Evolutionary conservation across 1,139 yeast species (phyloP).

Genomic region (Wickerhamiella pararugosa): DNA sequence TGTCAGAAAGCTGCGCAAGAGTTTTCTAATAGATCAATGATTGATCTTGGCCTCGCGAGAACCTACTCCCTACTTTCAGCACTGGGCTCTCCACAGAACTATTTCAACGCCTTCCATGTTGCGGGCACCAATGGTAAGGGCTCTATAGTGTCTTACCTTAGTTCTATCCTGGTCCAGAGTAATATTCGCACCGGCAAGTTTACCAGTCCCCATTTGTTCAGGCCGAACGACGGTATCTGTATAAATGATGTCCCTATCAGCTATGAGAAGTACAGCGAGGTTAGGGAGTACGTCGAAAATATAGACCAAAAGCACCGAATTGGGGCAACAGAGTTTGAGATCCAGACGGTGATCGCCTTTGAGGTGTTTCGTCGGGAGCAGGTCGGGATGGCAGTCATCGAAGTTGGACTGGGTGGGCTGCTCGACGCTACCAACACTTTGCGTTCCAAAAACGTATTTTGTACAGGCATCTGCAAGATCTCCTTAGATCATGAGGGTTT

Average conservation of each 20-base stretch:
- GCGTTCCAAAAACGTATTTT: constrained; percentile 24
- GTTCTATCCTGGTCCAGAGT: constrained; percentile 42
- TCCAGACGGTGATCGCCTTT: constrained; percentile 71
- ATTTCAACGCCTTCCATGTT: constrained; percentile 54
- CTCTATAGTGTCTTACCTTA: constrained; percentile 65
- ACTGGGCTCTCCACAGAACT: constrained; percentile 54
- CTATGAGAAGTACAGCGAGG: constrained; percentile 30
- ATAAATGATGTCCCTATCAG: constrained; percentile 48
- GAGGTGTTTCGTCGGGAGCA: constrained; percentile 45
- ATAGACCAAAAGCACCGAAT: constrained; percentile 29
- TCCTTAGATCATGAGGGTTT: constrained; percentile 72
- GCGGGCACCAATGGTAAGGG: constrained; percentile 97
- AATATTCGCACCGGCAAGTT: constrained; percentile 52
- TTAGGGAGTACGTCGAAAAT: constrained; percentile 28
- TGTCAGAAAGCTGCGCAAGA: neutral
- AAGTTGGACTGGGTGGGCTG: constrained; percentile 84
- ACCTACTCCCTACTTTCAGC: constrained; percentile 38
- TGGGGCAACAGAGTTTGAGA: constrained; percentile 76
- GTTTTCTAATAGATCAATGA: constrained; percentile 17
- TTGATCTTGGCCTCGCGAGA: constrained; percentile 54
- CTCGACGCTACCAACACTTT: constrained; percentile 75
- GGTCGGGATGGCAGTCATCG: constrained; percentile 63
- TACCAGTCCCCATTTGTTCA: constrained; percentile 72
- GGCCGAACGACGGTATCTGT: constrained; percentile 59
- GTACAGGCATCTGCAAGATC: constrained; percentile 67